These are phyloP conservation scores for Trichoderma simmonsii DNA, from an alignment of 2,329 filamentous ascomycete genomes.

Conservation along the genomic window DNA sequence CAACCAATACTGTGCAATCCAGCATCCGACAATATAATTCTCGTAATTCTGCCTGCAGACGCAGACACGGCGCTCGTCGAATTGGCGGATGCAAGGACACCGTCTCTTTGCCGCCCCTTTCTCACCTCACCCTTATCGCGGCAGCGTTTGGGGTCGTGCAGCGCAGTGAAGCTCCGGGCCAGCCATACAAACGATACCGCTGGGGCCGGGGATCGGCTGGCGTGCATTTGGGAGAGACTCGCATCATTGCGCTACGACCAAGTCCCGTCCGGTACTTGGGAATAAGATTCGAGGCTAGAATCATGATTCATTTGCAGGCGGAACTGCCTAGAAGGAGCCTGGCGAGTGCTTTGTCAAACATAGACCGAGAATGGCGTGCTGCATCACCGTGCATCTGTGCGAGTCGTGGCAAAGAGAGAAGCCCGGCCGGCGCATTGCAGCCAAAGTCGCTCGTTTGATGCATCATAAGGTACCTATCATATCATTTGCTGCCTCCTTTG, in stretches of 20 bases:
- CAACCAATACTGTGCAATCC: background rate
- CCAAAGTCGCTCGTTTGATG: background rate
- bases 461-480: background rate
- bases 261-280: conserved; percentile 7
- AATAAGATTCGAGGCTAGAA: conserved; percentile 5
- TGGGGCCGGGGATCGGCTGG: conserved; percentile 5
- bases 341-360: conserved; percentile 6
- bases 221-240: conserved; percentile 18
- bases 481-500: background rate
- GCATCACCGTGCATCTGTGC: background rate
- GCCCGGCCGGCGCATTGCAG: background rate
- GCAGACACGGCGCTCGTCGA: background rate
- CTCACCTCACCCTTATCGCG: background rate
- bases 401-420: background rate
- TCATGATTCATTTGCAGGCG: background rate
- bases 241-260: conserved; percentile 18
- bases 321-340: background rate
- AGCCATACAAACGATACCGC: background rate
- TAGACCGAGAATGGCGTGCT: conserved; percentile 10
- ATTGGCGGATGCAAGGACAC: conserved; percentile 14
- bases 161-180: background rate
- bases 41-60: background rate
- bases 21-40: background rate
- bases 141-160: background rate
- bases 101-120: conserved; percentile 9